Evolutionary conservation across 495 filamentous ascomycete species (phyloP).

Genomic region (Penicillium goetzii): DNA sequence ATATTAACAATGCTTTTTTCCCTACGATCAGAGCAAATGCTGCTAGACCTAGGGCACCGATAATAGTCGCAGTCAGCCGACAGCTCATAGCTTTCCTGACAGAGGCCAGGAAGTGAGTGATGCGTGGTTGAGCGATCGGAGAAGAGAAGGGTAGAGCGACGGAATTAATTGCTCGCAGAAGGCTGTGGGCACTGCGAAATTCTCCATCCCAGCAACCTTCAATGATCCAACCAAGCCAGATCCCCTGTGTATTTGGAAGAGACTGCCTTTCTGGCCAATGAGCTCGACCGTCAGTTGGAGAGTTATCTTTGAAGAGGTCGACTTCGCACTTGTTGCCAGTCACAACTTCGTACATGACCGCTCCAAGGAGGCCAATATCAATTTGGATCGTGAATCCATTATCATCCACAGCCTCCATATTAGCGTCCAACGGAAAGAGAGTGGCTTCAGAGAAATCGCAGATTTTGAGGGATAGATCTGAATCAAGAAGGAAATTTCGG

Average conservation of each 20-base stretch:
- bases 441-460: slow-evolving; percentile 37
- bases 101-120: neutral
- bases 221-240: slow-evolving; percentile 37
- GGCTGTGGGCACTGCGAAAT: slow-evolving; percentile 28
- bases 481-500: slow-evolving; percentile 37
- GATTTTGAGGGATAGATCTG: slow-evolving; percentile 35
- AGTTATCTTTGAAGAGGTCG: slow-evolving; percentile 34
- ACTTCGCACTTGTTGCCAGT: slow-evolving; percentile 32
- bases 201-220: slow-evolving; percentile 35
- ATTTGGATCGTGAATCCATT: slow-evolving; percentile 29
- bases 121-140: too few relatives aligned
- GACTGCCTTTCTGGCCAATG: slow-evolving; percentile 22
- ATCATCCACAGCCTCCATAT: slow-evolving; percentile 34
- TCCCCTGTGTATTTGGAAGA: slow-evolving; percentile 27
- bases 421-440: slow-evolving; percentile 29
- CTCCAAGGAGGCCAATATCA: slow-evolving; percentile 35
- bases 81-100: neutral
- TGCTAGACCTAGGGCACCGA: neutral
- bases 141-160: neutral
- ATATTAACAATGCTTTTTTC: neutral
- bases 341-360: slow-evolving; percentile 38
- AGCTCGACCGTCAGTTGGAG: slow-evolving; percentile 26
- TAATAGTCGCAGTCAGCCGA: neutral
- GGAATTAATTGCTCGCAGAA: slow-evolving; percentile 29
- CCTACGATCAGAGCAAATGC: neutral